Conservation (phyloP, 192 early-diverging fungal genomes). For the Backusella circina region DNA sequence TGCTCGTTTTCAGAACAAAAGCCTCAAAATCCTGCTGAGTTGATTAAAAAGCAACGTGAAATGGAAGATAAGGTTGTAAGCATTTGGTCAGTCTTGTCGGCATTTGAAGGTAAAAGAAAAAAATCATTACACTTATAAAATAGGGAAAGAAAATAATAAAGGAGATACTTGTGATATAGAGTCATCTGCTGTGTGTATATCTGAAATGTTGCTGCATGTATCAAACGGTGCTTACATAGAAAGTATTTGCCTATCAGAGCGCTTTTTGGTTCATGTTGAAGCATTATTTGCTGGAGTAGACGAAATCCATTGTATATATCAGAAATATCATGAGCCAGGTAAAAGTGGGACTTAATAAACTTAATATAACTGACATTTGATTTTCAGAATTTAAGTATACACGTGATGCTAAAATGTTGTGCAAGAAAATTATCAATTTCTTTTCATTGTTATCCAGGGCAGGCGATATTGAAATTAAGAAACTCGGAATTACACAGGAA, state of each 20-base stretch:
- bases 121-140: neutral
- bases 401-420: slow-evolving; percentile 91
- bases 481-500: slow-evolving; percentile 76
- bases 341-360: slow-evolving; percentile 5
- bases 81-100: slow-evolving; percentile 88
- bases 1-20: neutral
- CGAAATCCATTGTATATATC: slow-evolving; percentile 14
- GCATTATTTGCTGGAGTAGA: slow-evolving; percentile 89
- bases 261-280: slow-evolving; percentile 90
- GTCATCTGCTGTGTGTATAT: slow-evolving; percentile 91
- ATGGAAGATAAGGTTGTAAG: slow-evolving; percentile 86
- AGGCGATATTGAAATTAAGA: slow-evolving; percentile 49
- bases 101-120: slow-evolving; percentile 64
- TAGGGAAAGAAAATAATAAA: neutral
- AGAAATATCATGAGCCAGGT: slow-evolving; percentile 17
- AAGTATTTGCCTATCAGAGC: slow-evolving; percentile 78
- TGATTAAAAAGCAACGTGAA: slow-evolving; percentile 51
- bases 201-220: slow-evolving; percentile 90
- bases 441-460: slow-evolving; percentile 87
- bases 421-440: slow-evolving; percentile 92
- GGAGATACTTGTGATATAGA: slow-evolving; percentile 42
- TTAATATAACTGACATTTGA: neutral
- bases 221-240: slow-evolving; percentile 80
- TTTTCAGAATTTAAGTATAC: slow-evolving; percentile 66
- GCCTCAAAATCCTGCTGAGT: slow-evolving; percentile 14